These are phyloP conservation scores for Ampelomyces quisqualis DNA, from an alignment of 2,329 filamentous ascomycete genomes.

Conservation along the genomic window DNA sequence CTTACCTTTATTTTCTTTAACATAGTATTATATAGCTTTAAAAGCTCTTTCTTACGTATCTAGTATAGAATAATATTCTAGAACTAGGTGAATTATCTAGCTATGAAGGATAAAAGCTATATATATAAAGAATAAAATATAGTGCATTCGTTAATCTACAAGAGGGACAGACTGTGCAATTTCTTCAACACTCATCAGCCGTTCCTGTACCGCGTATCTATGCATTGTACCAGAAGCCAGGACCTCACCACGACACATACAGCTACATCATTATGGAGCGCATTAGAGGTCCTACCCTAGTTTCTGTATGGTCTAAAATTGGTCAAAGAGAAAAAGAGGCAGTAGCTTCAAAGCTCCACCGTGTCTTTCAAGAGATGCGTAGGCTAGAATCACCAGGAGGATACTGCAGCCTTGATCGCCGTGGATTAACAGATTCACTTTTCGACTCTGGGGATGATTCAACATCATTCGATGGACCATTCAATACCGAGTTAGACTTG, in stretches of 20 bases:
- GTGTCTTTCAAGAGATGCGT: slow-evolving; percentile 13
- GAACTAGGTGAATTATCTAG: too few relatives aligned
- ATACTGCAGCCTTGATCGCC: slow-evolving; percentile 15
- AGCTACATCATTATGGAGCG: slow-evolving; percentile 17
- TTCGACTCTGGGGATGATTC: slow-evolving; percentile 10
- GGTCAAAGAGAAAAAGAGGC: slow-evolving; percentile 9
- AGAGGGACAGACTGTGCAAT: slow-evolving; percentile 19
- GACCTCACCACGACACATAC: slow-evolving; percentile 2
- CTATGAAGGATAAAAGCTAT: too few relatives aligned
- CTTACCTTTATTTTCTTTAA: too few relatives aligned
- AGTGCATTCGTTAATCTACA: slow-evolving; percentile 13
- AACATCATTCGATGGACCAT: slow-evolving; percentile 14
- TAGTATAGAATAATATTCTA: too few relatives aligned
- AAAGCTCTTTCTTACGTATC: too few relatives aligned
- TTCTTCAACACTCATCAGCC: slow-evolving; percentile 16
- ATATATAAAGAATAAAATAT: too few relatives aligned
- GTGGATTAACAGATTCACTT: slow-evolving; percentile 13
- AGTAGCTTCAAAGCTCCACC: slow-evolving; percentile 8
- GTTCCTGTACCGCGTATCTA: slow-evolving; percentile 19
- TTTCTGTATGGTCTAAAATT: slow-evolving; percentile 9
- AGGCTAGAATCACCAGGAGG: slow-evolving; percentile 15
- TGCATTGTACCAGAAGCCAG: slow-evolving; percentile 13
- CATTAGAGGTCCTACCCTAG: slow-evolving; percentile 12
- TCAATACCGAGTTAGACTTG: slow-evolving; percentile 12
- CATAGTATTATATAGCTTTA: too few relatives aligned